phyloP scores from a whole-genome alignment of 257 asterid species.

The Penstemon eatonii region DNA sequence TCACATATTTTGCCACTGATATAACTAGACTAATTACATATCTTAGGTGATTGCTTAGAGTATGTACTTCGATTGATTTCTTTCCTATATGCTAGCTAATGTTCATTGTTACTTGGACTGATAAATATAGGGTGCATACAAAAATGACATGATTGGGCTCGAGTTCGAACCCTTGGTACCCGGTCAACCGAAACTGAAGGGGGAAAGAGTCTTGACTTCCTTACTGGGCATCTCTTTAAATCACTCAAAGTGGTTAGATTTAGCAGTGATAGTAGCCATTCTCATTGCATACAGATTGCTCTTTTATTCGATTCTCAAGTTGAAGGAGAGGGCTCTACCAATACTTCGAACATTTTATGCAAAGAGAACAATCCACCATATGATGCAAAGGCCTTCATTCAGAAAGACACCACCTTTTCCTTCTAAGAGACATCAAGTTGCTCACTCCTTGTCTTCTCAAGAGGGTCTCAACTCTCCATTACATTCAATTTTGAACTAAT shows the following conservation, averaged over 20 bases:
- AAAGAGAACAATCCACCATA: conserved; percentile 53
- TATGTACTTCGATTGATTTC: too few relatives aligned
- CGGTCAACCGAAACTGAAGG: conserved; percentile 55
- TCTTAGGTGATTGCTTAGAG: too few relatives aligned
- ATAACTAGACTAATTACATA: too few relatives aligned
- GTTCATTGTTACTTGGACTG: neutral
- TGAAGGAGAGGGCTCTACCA: conserved; percentile 74
- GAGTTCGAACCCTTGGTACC: conserved; percentile 52
- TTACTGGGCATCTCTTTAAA: conserved; percentile 54
- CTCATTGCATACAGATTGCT: conserved; percentile 56
- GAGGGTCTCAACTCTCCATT: conserved; percentile 81
- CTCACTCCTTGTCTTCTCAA: conserved; percentile 75
- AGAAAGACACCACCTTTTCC: conserved; percentile 55
- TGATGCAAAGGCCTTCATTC: conserved; percentile 76
- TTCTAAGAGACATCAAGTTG: conserved; percentile 54
- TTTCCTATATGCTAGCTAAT: too few relatives aligned
- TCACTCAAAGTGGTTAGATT: conserved; percentile 95
- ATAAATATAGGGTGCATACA: conserved; percentile 73
- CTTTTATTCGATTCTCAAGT: conserved; percentile 64
- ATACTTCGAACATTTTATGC: conserved; percentile 42
- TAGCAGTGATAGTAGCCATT: conserved; percentile 57
- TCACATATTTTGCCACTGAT: neutral
- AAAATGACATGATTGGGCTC: conserved; percentile 82
- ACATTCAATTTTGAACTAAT: conserved; percentile 25
- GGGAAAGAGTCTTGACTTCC: conserved; percentile 53